These are phyloP conservation scores for Pseudogymnoascus sp. DNA, from an alignment of 2,329 filamentous ascomycete species.

Conservation along the genomic window DNA sequence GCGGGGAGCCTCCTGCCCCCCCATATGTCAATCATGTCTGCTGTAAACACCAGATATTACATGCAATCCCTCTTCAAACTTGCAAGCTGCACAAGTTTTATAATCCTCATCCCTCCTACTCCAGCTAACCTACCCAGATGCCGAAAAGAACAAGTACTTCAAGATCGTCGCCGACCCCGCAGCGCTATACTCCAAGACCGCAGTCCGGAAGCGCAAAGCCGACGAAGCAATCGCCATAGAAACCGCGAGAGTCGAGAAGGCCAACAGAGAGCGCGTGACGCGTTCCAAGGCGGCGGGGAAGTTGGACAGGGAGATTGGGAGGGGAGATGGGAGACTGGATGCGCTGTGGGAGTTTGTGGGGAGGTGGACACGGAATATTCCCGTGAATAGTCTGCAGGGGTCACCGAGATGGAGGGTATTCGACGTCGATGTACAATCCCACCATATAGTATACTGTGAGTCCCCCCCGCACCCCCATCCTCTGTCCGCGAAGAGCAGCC, in stretches of 20 bases:
- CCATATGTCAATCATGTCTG: slow-evolving; percentile 39
- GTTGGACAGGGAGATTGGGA: not conserved
- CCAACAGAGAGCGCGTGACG: slow-evolving; percentile 19
- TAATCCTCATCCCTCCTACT: not conserved
- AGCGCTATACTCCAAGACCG: slow-evolving; percentile 52
- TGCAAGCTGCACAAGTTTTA: slow-evolving; percentile 26
- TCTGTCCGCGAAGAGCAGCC: no score
- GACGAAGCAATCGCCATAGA: slow-evolving; percentile 29
- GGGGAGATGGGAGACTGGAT: slow-evolving; percentile 17
- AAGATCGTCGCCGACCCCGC: slow-evolving; percentile 49
- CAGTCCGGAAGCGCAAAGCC: slow-evolving; percentile 49
- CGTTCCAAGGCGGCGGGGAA: slow-evolving; percentile 11
- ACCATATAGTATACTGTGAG: not conserved
- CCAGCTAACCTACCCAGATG: slow-evolving; percentile 33
- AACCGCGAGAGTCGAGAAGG: not conserved
- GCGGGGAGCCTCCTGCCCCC: no score
- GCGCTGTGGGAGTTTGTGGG: slow-evolving; percentile 24
- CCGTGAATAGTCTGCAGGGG: slow-evolving; percentile 15
- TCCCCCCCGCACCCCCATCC: not conserved
- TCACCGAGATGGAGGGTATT: not conserved
- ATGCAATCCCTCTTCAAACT: not conserved
- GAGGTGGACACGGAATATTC: slow-evolving; percentile 36
- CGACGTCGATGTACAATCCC: not conserved
- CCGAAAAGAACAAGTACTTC: slow-evolving; percentile 58
- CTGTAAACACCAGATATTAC: not conserved